Evolutionary conservation across 352 stramenopile species (phyloP), one percentile per base, ranked within the genome.

Genomic region (Globisporangium polare): DNA sequence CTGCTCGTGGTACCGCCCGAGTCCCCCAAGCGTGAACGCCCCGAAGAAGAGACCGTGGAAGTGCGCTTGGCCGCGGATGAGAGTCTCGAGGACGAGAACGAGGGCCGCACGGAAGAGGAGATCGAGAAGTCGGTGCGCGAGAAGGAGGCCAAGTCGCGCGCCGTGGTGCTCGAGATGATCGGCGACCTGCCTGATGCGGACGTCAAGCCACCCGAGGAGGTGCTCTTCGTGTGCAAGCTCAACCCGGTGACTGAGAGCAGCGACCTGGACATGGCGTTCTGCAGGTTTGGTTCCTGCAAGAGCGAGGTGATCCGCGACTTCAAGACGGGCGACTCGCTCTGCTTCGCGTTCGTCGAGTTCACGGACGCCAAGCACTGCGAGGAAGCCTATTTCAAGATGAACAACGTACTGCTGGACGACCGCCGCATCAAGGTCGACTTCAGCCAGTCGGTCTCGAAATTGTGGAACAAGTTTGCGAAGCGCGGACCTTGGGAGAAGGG

Each of bases 301-400:
- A 86, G 88, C 8, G 89, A 99, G 58, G 98, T 99, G 53, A 98
- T 99, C 68, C 90, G 97, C 5, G 98, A 99, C 69, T 90, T 83
- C 47, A 97, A 99, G 67, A 99, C 97, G 2, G 97, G 97, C 8
- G 91, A 98, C 65, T 98, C 91, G 53, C 73, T 99, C 20, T 98
- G 98, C 66, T 99, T 99, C 76, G 97, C 96, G 5, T 99, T 99
- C 75, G 90, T 99, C 15, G 96, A 99, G 80, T 99, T 99, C 74
- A 92, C 88, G 37, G 92, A 94, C 51, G 90, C 97, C 4, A 72
- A 97, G 50, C 81, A 97, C 63, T 98, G 95, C 57, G 85, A 96
- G 57, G 83, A 99, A 71, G 98, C 98, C 9, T 99, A 99, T 72
- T 97, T 99, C 62, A 99, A 99, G 86, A 99, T 99, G 98, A 99